These are phyloP conservation scores for Eleusine indica DNA, from an alignment of 176 grass and related monocot genomes.

Conservation along the genomic window DNA sequence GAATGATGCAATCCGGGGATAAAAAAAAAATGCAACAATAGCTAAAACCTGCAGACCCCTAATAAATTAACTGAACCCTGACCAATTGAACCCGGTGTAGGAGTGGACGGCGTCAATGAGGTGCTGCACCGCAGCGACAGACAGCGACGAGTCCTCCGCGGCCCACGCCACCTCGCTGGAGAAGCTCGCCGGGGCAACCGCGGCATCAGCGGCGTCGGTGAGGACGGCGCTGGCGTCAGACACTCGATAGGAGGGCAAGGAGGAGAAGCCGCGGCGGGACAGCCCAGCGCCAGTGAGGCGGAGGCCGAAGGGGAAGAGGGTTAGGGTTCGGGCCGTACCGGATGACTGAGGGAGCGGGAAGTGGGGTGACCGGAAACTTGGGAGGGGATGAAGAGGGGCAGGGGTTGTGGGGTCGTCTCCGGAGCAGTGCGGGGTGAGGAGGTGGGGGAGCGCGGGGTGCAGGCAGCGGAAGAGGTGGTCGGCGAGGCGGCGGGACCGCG, in stretches of 20 bases:
- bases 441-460: neutral
- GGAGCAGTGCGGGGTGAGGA: neutral
- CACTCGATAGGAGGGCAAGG: neutral
- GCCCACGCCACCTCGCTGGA: neutral
- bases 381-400: neutral
- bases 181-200: neutral
- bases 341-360: neutral
- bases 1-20: neutral
- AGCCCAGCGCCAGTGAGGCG: neutral
- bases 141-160: neutral
- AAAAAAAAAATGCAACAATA: neutral
- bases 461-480: neutral
- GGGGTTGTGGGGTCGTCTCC: neutral
- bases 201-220: neutral
- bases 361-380: neutral
- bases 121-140: neutral
- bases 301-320: neutral
- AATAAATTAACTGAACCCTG: neutral
- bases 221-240: neutral
- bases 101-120: conserved; percentile 22
- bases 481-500: neutral
- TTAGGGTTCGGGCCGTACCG: neutral
- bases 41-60: neutral
- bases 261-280: neutral
- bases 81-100: conserved; percentile 8